A percentile compares a stretch with the other conserved stretches of the same genome.
Evolutionary conservation across 2,329 filamentous ascomycete genomes (phyloP).

Genomic region (Pseudopyricularia javanii): DNA sequence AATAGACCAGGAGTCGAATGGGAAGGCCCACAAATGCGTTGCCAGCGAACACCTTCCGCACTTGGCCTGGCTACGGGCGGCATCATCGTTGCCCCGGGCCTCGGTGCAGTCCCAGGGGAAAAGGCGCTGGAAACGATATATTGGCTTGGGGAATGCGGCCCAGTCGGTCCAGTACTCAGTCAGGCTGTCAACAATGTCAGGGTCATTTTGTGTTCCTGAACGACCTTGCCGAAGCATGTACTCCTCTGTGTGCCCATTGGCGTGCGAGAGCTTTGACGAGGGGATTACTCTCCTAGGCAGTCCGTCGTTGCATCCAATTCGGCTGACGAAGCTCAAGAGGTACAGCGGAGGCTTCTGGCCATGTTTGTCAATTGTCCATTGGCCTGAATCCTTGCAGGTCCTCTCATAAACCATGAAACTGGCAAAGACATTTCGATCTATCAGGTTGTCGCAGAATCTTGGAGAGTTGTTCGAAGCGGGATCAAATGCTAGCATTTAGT

Average conservation of each 20-base stretch:
- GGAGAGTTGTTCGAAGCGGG: not conserved
- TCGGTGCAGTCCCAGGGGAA: constrained; percentile 36
- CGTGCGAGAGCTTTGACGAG: not conserved
- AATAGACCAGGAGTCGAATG: constrained; percentile 30
- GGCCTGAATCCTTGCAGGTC: too few relatives aligned
- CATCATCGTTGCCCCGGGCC: constrained; percentile 11
- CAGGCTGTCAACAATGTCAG: constrained; percentile 28
- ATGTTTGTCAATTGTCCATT: too few relatives aligned
- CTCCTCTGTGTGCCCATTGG: constrained; percentile 26
- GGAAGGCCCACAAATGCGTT: constrained; percentile 31
- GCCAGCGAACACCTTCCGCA: constrained; percentile 28
- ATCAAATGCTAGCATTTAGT: too few relatives aligned
- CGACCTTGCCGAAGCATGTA: constrained; percentile 24
- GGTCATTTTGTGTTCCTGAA: constrained; percentile 24
- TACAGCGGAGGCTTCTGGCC: not conserved
- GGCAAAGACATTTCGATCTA: not conserved
- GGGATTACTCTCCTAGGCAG: not conserved
- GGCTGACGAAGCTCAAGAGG: not conserved
- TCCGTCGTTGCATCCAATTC: not conserved
- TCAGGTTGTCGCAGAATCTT: not conserved
- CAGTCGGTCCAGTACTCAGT: constrained; percentile 34
- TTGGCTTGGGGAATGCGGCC: constrained; percentile 22
- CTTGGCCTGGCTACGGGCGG: constrained; percentile 10
- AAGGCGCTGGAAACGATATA: constrained; percentile 26
- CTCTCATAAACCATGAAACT: not conserved